Percentiles rank a stretch among this genome's conserved stretches.
Conservation (phyloP, 2,329 filamentous ascomycete genomes). For the Pseudocercospora vitis region DNA sequence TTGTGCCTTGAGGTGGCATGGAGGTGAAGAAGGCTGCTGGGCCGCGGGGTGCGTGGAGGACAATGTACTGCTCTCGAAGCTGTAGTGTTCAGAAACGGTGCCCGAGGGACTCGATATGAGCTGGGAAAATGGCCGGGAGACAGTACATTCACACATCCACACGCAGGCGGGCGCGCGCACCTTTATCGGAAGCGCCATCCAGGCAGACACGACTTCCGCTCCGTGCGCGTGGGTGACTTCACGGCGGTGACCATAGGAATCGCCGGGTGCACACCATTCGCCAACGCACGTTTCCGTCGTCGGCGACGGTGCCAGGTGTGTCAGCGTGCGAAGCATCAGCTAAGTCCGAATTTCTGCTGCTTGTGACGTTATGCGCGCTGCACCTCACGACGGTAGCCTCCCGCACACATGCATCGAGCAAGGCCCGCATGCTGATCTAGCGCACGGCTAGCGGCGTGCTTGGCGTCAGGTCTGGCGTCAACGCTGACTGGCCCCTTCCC, state of each 20-base stretch:
- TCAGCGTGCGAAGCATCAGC: conserved; percentile 2
- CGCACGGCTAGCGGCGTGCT: conserved; percentile 9
- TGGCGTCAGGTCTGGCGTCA: background rate
- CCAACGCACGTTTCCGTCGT: conserved; percentile 7
- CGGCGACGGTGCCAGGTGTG: conserved; percentile 3
- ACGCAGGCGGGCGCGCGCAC: background rate
- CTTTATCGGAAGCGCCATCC: background rate
- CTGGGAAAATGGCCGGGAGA: background rate
- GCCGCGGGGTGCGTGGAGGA: background rate
- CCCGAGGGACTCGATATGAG: background rate
- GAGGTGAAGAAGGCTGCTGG: background rate
- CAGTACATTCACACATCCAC: background rate
- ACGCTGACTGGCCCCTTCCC: conserved; percentile 1
- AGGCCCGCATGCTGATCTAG: conserved; percentile 3
- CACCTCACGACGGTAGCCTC: conserved; percentile 7
- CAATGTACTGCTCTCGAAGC: background rate
- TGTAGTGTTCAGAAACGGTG: background rate
- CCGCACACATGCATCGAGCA: conserved; percentile 7
- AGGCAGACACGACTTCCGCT: background rate
- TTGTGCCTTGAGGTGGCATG: conserved; percentile 18
- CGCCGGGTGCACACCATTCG: conserved; percentile 2
- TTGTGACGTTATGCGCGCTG: conserved; percentile 8
- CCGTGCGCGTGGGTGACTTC: conserved; percentile 1
- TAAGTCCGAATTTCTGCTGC: background rate
- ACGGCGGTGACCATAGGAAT: background rate